These are phyloP conservation scores for Backusella australiensis DNA, from an alignment of 192 early-diverging fungal genomes.

Conservation along the genomic window DNA sequence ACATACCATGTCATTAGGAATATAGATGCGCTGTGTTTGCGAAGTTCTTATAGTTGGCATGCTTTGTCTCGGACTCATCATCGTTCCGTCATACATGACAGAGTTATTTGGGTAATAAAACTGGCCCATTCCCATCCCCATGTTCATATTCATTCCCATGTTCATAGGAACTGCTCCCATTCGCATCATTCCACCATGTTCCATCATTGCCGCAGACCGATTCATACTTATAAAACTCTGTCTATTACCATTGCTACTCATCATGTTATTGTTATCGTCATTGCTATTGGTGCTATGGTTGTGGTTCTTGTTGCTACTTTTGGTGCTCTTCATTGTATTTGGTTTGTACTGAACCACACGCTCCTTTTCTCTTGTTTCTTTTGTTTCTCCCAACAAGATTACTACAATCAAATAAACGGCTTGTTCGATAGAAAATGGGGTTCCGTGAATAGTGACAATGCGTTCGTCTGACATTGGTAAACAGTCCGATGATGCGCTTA, in stretches of 20 bases:
- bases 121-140: not conserved
- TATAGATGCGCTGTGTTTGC: conserved; percentile 57
- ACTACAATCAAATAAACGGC: conserved; percentile 82
- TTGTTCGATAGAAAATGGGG: conserved; percentile 77
- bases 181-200: conserved; percentile 14
- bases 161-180: conserved; percentile 16
- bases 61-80: not conserved
- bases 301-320: not conserved
- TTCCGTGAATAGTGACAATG: conserved; percentile 79
- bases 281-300: not conserved
- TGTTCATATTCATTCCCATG: too few relatives aligned
- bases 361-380: conserved; percentile 58
- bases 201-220: not conserved
- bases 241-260: not conserved
- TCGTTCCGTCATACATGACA: not conserved
- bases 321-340: conserved; percentile 23
- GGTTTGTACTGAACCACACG: conserved; percentile 77
- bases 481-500: conserved; percentile 82
- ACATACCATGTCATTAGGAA: conserved; percentile 56
- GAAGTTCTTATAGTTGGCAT: not conserved
- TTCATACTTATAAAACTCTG: not conserved
- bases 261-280: not conserved
- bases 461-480: conserved; percentile 91
- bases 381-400: conserved; percentile 71
- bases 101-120: conserved; percentile 21